phyloP scores from a whole-genome alignment of 352 stramenopile species.

The Phytophthora palmivora region DNA sequence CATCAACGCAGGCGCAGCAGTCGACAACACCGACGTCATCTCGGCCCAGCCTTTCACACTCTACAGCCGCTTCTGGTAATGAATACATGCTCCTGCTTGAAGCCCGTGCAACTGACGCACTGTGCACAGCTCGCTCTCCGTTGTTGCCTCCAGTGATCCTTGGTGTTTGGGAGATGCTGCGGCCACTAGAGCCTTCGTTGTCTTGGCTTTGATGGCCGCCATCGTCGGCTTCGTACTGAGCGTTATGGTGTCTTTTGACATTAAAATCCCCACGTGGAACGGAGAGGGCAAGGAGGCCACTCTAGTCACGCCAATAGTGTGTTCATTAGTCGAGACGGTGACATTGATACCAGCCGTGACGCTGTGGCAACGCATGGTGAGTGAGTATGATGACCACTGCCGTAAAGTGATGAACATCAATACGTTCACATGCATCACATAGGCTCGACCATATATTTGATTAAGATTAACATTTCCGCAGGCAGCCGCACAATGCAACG shows the following conservation, averaged over 20 bases:
- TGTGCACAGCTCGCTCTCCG: slow-evolving; percentile 40
- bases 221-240: slow-evolving; percentile 65
- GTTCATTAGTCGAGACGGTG: slow-evolving; percentile 55
- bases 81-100: neutral
- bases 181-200: slow-evolving; percentile 50
- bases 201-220: slow-evolving; percentile 61
- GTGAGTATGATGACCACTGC: slow-evolving; percentile 53
- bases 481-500: slow-evolving; percentile 68
- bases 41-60: slow-evolving; percentile 30
- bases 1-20: slow-evolving; percentile 67
- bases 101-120: slow-evolving; percentile 1
- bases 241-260: slow-evolving; percentile 53
- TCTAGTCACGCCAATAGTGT: slow-evolving; percentile 58
- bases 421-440: slow-evolving; percentile 68
- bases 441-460: slow-evolving; percentile 35
- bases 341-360: slow-evolving; percentile 56
- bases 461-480: slow-evolving; percentile 63
- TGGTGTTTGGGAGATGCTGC: slow-evolving; percentile 71
- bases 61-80: slow-evolving; percentile 54
- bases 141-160: slow-evolving; percentile 51
- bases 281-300: slow-evolving; percentile 68
- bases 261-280: slow-evolving; percentile 81
- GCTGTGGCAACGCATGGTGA: slow-evolving; percentile 67
- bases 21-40: slow-evolving; percentile 42
- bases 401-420: slow-evolving; percentile 49